Conservation (phyloP, 2,329 filamentous ascomycete genomes). For the Paraconiothyrium brasiliense region DNA sequence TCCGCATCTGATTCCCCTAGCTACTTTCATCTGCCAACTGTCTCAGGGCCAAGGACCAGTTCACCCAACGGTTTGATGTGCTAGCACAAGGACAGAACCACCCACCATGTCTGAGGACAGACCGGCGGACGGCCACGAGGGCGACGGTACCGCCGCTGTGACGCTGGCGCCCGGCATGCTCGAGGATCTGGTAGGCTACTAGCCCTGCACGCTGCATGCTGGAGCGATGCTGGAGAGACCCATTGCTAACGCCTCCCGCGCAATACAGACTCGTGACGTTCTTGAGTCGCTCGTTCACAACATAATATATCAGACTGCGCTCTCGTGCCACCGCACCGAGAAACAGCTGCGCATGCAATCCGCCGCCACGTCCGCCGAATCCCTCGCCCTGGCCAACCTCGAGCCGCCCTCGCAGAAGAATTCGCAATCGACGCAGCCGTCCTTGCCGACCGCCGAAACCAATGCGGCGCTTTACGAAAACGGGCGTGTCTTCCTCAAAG, state of each 20-base stretch:
- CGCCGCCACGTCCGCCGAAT: slow-evolving; percentile 62
- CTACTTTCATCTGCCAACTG: slow-evolving; percentile 22
- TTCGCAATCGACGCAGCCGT: slow-evolving; percentile 54
- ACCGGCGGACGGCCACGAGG: slow-evolving; percentile 40
- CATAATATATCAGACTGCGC: slow-evolving; percentile 76
- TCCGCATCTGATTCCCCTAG: slow-evolving; percentile 1
- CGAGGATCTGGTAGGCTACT: slow-evolving; percentile 41
- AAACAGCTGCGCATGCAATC: slow-evolving; percentile 74
- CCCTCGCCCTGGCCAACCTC: slow-evolving; percentile 48
- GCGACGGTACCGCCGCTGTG: slow-evolving; percentile 36
- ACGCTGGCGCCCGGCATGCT: slow-evolving; percentile 40
- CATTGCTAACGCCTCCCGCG: slow-evolving; percentile 35
- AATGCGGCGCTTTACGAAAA: slow-evolving; percentile 76
- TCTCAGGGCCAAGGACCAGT: slow-evolving; percentile 22
- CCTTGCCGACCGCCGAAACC: slow-evolving; percentile 64
- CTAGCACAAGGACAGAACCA: slow-evolving; percentile 26
- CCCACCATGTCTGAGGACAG: slow-evolving; percentile 50
- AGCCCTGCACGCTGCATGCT: slow-evolving; percentile 14
- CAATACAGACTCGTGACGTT: slow-evolving; percentile 55
- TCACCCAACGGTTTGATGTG: slow-evolving; percentile 20
- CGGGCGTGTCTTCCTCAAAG: slow-evolving; percentile 73
- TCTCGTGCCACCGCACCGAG: slow-evolving; percentile 80
- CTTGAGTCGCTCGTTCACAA: slow-evolving; percentile 81
- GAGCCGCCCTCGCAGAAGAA: slow-evolving; percentile 47
- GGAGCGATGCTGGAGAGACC: slow-evolving; percentile 24